phyloP scores from a whole-genome alignment of 768 basidiomycete genomes.

The Lactarius trivialis region DNA sequence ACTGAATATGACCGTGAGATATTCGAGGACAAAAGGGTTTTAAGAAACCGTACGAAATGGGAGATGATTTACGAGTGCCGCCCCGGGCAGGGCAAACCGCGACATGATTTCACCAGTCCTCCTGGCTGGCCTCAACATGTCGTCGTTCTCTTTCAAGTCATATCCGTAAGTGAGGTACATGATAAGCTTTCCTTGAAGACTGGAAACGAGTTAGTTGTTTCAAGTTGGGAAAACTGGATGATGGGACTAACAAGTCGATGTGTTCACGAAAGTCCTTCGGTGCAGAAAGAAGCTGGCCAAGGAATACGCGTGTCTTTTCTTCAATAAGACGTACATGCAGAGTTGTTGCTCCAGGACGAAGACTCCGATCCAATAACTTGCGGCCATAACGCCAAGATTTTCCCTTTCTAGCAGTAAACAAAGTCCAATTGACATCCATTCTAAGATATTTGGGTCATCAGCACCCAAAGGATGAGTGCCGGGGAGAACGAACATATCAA shows the following conservation, averaged over 20 bases:
- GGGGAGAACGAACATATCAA: not conserved
- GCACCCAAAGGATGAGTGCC: not conserved
- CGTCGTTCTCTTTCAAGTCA: not conserved
- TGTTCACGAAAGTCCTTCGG: not conserved
- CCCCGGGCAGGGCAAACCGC: not conserved
- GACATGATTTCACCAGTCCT: not conserved
- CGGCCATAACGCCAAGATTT: not conserved
- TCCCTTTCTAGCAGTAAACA: not conserved
- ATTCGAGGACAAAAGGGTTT: not conserved
- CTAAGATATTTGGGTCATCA: not conserved
- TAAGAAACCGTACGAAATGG: constrained; percentile 3
- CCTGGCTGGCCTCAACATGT: not conserved
- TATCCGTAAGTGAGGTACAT: constrained; percentile 9
- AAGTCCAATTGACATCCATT: not conserved
- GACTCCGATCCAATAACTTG: not conserved
- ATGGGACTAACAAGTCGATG: not conserved
- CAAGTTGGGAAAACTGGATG: not conserved
- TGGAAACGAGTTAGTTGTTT: not conserved
- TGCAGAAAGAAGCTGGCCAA: not conserved
- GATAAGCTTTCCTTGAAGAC: not conserved
- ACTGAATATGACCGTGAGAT: not conserved
- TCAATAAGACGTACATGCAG: not conserved
- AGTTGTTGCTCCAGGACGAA: not conserved
- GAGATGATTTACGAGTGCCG: not conserved
- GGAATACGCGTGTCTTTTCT: not conserved